These are phyloP conservation scores for Penicillium paneum DNA, from an alignment of 2,329 filamentous ascomycete genomes.

Conservation along the genomic window DNA sequence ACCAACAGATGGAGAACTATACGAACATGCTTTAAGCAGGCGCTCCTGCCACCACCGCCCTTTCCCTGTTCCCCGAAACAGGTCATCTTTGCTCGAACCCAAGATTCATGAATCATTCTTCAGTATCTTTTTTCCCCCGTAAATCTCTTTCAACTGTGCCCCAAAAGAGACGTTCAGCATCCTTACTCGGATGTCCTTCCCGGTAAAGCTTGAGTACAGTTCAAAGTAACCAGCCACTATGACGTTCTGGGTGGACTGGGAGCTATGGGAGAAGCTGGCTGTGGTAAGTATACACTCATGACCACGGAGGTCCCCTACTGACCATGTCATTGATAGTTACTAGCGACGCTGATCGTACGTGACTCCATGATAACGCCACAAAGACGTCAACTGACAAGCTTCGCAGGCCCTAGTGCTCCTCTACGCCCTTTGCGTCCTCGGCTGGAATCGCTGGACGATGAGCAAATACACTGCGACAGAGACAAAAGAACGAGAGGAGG, in stretches of 20 bases:
- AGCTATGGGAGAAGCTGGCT: slow-evolving; percentile 83
- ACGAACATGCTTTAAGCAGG: neutral
- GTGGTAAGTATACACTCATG: slow-evolving; percentile 61
- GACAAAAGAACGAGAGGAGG: slow-evolving; percentile 58
- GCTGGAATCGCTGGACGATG: slow-evolving; percentile 54
- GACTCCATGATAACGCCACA: neutral
- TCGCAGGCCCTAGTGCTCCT: slow-evolving; percentile 61
- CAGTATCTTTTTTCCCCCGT: neutral
- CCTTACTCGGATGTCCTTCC: neutral
- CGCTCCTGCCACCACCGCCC: neutral
- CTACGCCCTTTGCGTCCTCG: slow-evolving; percentile 64
- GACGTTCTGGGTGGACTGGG: slow-evolving; percentile 67
- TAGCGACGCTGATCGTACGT: slow-evolving; percentile 65
- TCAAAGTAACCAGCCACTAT: slow-evolving; percentile 21
- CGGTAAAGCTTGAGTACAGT: neutral
- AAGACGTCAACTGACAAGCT: slow-evolving; percentile 25
- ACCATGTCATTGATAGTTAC: slow-evolving; percentile 54
- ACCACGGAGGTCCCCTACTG: slow-evolving; percentile 10
- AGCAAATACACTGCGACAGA: slow-evolving; percentile 63
- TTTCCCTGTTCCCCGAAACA: neutral
- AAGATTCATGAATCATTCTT: neutral
- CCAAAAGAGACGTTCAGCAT: neutral
- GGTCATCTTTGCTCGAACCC: neutral
- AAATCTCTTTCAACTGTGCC: neutral
- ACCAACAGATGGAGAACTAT: neutral